Conservation (phyloP, 2,329 filamentous ascomycete species). For the Fusarium sp. region DNA sequence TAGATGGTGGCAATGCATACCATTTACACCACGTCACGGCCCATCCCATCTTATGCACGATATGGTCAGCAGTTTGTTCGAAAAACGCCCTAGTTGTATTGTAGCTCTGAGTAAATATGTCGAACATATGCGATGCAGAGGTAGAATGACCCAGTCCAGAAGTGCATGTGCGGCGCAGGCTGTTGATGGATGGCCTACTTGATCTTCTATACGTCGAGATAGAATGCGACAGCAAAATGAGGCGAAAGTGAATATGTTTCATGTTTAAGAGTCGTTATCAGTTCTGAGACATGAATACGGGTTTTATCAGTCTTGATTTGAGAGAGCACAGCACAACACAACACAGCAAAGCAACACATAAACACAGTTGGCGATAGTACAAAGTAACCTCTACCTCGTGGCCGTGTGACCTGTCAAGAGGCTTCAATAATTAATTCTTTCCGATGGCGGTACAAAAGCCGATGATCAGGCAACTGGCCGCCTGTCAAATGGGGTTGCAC, state of each 20-base stretch:
- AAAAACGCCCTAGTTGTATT: background rate
- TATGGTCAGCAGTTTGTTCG: conserved; percentile 22
- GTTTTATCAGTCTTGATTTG: background rate
- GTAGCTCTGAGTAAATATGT: conserved; percentile 2
- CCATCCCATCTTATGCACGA: conserved; percentile 16
- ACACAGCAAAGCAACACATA: background rate
- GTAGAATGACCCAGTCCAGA: conserved; percentile 16
- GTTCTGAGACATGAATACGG: background rate
- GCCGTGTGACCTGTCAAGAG: conserved; percentile 24
- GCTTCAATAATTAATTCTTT: background rate
- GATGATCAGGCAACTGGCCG: conserved; percentile 26
- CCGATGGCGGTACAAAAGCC: background rate
- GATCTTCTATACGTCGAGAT: conserved; percentile 20
- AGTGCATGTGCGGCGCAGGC: conserved; percentile 18
- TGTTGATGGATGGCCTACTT: conserved; percentile 12
- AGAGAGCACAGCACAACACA: background rate
- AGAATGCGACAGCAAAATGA: conserved; percentile 15
- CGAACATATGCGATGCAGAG: conserved; percentile 14
- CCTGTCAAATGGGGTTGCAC: conserved; percentile 25
- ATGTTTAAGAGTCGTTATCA: background rate
- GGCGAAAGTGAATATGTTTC: conserved; percentile 30
- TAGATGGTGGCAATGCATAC: conserved; percentile 10
- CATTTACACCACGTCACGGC: background rate
- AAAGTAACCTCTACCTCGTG: conserved; percentile 20
- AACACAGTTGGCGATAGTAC: background rate